Conservation (phyloP, 2,329 filamentous ascomycete genomes). For the Juglanconis sp. region DNA sequence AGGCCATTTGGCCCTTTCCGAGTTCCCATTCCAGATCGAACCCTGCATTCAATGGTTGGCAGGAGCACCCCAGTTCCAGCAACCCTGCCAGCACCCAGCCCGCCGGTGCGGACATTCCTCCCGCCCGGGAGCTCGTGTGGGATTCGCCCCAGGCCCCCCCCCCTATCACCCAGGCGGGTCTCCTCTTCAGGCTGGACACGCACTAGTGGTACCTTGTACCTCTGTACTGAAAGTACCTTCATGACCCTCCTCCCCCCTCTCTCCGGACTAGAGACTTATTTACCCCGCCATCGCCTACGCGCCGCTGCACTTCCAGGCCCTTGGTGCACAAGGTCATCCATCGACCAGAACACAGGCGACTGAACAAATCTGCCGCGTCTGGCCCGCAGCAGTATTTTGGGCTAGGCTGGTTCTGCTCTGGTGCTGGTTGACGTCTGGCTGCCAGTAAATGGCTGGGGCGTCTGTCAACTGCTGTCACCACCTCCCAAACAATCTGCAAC, state of each 20-base stretch:
- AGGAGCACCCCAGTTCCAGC: background rate
- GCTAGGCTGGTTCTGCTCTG: too few species aligned
- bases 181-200: conserved; percentile 1
- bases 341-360: too few species aligned
- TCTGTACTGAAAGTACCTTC: background rate
- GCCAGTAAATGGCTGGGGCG: too few species aligned
- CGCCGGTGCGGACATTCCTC: background rate
- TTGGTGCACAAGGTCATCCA: too few species aligned
- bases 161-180: background rate
- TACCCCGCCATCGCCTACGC: too few species aligned
- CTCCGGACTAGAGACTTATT: background rate
- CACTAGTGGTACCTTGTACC: background rate
- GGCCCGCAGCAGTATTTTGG: too few species aligned
- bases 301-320: too few species aligned
- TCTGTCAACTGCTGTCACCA: background rate
- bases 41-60: background rate
- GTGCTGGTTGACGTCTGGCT: too few species aligned
- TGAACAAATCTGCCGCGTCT: too few species aligned
- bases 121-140: background rate
- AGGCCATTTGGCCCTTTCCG: background rate
- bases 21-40: too few species aligned
- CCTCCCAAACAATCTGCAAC: background rate
- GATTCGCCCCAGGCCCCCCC: too few species aligned
- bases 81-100: background rate
- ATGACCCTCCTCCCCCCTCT: background rate